Evolutionary conservation across 108 stramenopile genomes (phyloP), one percentile per base, ranked within the genome.

Genomic region (Cyclostephanos invisitatus): DNA sequence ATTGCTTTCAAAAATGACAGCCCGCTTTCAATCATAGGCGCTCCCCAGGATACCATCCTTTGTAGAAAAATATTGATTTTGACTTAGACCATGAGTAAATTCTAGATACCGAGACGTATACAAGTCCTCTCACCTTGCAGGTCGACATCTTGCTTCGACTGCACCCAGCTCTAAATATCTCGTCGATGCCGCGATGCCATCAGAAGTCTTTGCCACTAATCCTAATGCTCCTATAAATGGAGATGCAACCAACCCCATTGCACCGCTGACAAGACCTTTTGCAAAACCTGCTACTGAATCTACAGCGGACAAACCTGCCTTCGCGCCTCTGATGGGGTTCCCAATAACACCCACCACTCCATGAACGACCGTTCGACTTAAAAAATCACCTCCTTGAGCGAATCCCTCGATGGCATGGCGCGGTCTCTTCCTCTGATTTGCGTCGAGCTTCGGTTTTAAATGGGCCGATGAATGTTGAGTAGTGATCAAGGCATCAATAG

Each of bases 31-130:
- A 36, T 58, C 64, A 80, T 75, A 21, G 68, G 74, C 28, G 27
- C 61, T 35, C 79, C 79, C 79, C 79, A 80, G 18, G 74, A 68
- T 15, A 80, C 79, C 51, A 72, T 63, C 66, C 75, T 74, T 28
- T 29, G 46, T 4, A 55, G 36, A 4, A 56, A 56, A 15, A 44
- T 73, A 51, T 20, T 17, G 63, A 3, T 24, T 9, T 24, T 14
- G 32, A 38, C 46, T 40, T 42, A 15, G 46, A 64, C 0, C 49
- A 37, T 8, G 22, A 11, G n/a, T 27, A 25, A 38, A 60, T 62
- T 47, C n/a, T 37, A 47, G 29, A 62, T 17, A 35, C 2, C 32
- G 14, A 38, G 14, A 47, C 36, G 42, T 0, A 55, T 20, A 58
- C 47, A 9, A 49, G 11, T 20, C 22, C 0, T 50, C 77, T 73